A percentile compares a stretch with the other conserved stretches of the same genome.
phyloP scores from a whole-genome alignment of 495 filamentous ascomycete genomes.

The Penicillium fimorum region DNA sequence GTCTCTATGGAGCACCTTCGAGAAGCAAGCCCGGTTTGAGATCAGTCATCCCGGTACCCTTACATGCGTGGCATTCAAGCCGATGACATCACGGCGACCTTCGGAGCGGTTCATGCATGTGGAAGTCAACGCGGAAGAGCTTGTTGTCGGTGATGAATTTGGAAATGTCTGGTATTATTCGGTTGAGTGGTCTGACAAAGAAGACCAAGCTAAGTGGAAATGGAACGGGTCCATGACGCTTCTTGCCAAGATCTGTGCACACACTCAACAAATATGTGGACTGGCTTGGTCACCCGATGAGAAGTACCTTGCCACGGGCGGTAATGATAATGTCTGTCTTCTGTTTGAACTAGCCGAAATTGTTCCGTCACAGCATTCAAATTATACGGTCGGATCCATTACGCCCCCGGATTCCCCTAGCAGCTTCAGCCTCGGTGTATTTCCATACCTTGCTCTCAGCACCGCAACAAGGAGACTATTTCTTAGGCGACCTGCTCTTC shows the following conservation, averaged over 20 bases:
- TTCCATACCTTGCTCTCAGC: conserved; percentile 21
- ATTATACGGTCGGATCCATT: conserved; percentile 1
- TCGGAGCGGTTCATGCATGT: conserved; percentile 38
- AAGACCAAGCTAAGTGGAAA: conserved; percentile 45
- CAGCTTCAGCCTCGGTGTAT: conserved; percentile 17
- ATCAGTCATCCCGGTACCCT: conserved; percentile 66
- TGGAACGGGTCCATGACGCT: conserved; percentile 80
- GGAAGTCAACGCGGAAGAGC: conserved; percentile 60
- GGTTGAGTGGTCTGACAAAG: conserved; percentile 73
- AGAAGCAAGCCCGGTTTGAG: conserved; percentile 67
- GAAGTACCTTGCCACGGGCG: conserved; percentile 76
- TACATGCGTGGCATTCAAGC: conserved; percentile 73
- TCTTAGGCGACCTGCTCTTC: conserved; percentile 26
- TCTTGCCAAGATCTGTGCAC: conserved; percentile 71
- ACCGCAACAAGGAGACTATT: conserved; percentile 20
- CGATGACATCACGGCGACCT: conserved; percentile 40
- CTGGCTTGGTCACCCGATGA: conserved; percentile 83
- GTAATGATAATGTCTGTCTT: conserved; percentile 87
- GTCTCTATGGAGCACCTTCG: conserved; percentile 59
- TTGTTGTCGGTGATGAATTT: conserved; percentile 85
- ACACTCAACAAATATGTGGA: conserved; percentile 90
- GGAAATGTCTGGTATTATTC: conserved; percentile 86
- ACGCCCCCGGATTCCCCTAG: conserved; percentile 10
- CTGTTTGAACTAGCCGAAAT: conserved; percentile 72
- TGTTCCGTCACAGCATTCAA: conserved; percentile 32